A percentile compares a stretch with the other conserved stretches of the same genome.
phyloP scores from a whole-genome alignment of 495 filamentous ascomycete genomes.

The Penicillium alfredii region DNA sequence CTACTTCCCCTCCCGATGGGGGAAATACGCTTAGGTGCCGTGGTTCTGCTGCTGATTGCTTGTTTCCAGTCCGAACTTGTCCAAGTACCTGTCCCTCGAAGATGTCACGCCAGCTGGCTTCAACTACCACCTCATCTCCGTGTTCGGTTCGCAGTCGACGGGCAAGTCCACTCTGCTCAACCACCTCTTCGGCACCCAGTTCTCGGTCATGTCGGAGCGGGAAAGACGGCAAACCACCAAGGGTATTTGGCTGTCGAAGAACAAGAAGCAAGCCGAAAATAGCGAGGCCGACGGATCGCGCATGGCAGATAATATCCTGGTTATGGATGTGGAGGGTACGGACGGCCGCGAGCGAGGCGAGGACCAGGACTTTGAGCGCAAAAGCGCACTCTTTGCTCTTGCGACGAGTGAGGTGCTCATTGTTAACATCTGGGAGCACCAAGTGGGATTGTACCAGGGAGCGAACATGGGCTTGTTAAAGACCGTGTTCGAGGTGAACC shows the following conservation, averaged over 20 bases:
- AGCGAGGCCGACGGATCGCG: slow-evolving; percentile 28
- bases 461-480: slow-evolving; percentile 98
- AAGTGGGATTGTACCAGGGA: slow-evolving; percentile 95
- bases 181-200: slow-evolving; percentile 89
- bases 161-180: slow-evolving; percentile 97
- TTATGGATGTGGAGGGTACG: slow-evolving; percentile 99
- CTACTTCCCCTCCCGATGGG: slow-evolving; percentile 11
- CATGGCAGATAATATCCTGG: slow-evolving; percentile 96
- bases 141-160: slow-evolving; percentile 97
- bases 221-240: slow-evolving; percentile 95
- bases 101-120: slow-evolving; percentile 82
- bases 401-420: slow-evolving; percentile 97
- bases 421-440: slow-evolving; percentile 98
- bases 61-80: slow-evolving; percentile 61
- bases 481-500: slow-evolving; percentile 97
- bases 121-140: slow-evolving; percentile 97
- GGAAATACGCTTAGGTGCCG: neutral
- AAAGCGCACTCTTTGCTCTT: slow-evolving; percentile 92
- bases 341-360: slow-evolving; percentile 95
- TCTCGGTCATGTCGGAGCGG: slow-evolving; percentile 90
- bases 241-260: slow-evolving; percentile 98
- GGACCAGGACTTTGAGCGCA: slow-evolving; percentile 98
- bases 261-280: slow-evolving; percentile 53
- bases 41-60: neutral
- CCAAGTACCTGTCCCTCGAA: slow-evolving; percentile 72